Evolutionary conservation across 305 asterid species (phyloP).

Genomic region (Solanum hybrid): DNA sequence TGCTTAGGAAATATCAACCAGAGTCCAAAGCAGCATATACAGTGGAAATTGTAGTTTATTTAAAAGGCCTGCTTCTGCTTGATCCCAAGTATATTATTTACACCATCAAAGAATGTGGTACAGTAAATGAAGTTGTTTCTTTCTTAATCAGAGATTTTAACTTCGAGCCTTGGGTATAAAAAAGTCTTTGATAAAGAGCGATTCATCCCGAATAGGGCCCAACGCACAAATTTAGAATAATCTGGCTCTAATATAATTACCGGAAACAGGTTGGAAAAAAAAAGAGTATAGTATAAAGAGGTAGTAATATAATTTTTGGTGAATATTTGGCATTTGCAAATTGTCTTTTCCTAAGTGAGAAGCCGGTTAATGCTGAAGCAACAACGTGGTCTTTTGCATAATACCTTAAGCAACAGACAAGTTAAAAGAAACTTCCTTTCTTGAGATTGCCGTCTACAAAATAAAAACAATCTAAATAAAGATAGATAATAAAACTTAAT

Average conservation of each 20-base stretch:
- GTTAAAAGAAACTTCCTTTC: constrained; percentile 2
- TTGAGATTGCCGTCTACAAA: neutral
- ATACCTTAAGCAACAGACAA: constrained; percentile 1
- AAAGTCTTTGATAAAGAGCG: too few relatives aligned
- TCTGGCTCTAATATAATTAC: too few relatives aligned
- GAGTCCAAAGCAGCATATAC: neutral
- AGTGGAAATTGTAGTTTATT: neutral
- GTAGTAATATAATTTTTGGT: neutral
- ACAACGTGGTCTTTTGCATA: neutral
- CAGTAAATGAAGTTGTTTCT: too few relatives aligned
- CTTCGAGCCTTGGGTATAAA: too few relatives aligned
- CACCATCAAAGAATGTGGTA: neutral
- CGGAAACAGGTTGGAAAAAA: too few relatives aligned
- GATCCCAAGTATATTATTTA: neutral
- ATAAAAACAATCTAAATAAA: neutral
- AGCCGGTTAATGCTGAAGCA: neutral
- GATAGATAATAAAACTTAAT: neutral
- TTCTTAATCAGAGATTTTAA: too few relatives aligned
- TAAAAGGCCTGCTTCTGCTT: neutral
- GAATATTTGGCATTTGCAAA: neutral
- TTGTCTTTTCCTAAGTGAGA: neutral
- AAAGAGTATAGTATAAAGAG: neutral
- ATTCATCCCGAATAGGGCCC: neutral
- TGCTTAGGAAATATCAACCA: neutral
- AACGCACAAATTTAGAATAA: too few relatives aligned